Base-by-base conservation (phyloP, 805 yeast genomes). In the Candida tibetensis region DNA sequence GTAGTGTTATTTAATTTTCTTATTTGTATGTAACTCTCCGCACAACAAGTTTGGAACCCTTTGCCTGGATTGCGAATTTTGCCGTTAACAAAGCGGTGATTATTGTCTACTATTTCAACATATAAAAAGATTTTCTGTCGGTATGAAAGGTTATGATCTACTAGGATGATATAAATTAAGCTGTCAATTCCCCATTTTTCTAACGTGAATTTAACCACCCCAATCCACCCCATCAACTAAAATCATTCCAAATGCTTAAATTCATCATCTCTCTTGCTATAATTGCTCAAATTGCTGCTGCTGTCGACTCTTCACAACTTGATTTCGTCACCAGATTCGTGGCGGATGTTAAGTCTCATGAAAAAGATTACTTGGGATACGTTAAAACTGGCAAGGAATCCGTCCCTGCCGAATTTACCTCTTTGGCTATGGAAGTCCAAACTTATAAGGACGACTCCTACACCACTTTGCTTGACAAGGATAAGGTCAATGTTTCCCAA, bases 381-480 rank as follows among this genome's bases (percentile, higher is more conserved):
- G 41, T 57, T 21, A 42, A 40, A 26, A 59, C 69, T 15, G 64
- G 64, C 21, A 40, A 16, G 4, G 39, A 36, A 10, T 30, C 40
- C 13, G 52, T 62, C 8, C 69, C 69, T 4, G 42, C 52, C 7
- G 51, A 47, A 16, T 51, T 65, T 30, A 51, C 58, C 2, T 36
- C 53, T 10, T 53, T 65, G 40, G 69, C 68, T 12, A 28, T 39
- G 13, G 42, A 46, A 33, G 57, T 65, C 9, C 44, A 42, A n/a
- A 55, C 65, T 6, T 65, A 63, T 44, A 57, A 55, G 3, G 68
- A 64, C 44, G 64, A 62, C 39, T 52, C 67, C 8, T 66, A 64
- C 45, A 65, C 71, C 13, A 64, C 72, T 2, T 51, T 59, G 36
- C 23, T 44, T 23, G 30, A 18, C 17, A 23, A 28, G 5, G 40